These are phyloP conservation scores for Ceratocystis variospora DNA, from an alignment of 2,329 filamentous ascomycete species.

Conservation along the genomic window DNA sequence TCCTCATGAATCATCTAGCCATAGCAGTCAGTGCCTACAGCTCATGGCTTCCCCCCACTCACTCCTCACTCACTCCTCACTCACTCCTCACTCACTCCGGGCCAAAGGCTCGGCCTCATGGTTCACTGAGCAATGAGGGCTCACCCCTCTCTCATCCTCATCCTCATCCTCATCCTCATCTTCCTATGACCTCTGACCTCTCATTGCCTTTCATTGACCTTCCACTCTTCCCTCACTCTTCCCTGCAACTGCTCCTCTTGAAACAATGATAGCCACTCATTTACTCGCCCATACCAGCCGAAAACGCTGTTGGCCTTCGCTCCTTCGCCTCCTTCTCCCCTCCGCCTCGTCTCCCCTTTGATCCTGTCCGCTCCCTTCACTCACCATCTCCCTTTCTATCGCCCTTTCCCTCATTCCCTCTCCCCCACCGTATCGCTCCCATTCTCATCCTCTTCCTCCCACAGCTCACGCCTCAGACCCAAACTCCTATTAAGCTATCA, in stretches of 20 bases:
- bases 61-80: neutral
- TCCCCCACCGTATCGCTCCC: neutral
- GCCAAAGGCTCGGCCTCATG: slow-evolving; percentile 6
- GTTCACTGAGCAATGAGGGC: neutral
- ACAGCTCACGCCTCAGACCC: neutral
- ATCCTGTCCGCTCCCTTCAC: neutral
- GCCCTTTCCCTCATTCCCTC: neutral
- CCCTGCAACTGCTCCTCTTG: neutral
- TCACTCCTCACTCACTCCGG: slow-evolving; percentile 1
- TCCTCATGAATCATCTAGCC: neutral
- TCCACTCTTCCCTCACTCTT: neutral
- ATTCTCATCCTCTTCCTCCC: neutral
- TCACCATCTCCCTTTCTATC: neutral
- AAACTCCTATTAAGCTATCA: too few relatives aligned
- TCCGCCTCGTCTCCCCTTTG: neutral
- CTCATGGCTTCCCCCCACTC: neutral
- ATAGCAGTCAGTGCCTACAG: too few relatives aligned
- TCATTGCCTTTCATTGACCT: neutral
- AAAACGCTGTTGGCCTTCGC: neutral
- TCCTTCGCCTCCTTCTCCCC: neutral
- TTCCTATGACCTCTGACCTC: neutral
- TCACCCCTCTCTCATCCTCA: neutral
- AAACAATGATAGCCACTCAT: neutral
- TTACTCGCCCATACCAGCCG: neutral
- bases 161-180: neutral